A percentile compares a stretch with the other conserved stretches of the same genome.
phyloP scores from a whole-genome alignment of 768 basidiomycete species.

The Gautieria morchelliformis region DNA sequence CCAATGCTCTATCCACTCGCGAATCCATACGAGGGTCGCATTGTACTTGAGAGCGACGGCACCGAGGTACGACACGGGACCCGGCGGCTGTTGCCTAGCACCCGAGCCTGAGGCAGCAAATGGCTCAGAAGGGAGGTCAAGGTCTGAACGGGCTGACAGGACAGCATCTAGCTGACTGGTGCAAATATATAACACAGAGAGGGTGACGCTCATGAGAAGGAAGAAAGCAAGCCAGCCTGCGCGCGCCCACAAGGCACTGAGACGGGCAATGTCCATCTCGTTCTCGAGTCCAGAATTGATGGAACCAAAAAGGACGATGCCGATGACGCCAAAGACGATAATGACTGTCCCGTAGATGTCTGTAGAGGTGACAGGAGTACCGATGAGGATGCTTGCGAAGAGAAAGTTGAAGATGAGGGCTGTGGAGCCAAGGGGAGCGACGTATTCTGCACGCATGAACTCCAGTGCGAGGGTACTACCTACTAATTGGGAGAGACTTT shows the following conservation, averaged over 20 bases:
- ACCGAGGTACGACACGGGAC: conserved; percentile 18
- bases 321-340: conserved; percentile 76
- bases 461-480: conserved; percentile 81
- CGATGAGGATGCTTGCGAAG: conserved; percentile 83
- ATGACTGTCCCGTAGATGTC: conserved; percentile 83
- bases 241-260: conserved; percentile 80
- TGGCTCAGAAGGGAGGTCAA: conserved; percentile 41
- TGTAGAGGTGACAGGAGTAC: conserved; percentile 72
- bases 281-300: conserved; percentile 71
- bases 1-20: conserved; percentile 61
- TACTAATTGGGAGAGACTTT: conserved; percentile 72
- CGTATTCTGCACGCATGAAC: conserved; percentile 91
- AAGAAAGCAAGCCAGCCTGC: conserved; percentile 89
- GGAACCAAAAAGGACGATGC: conserved; percentile 80
- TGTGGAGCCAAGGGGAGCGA: conserved; percentile 89
- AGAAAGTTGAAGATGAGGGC: conserved; percentile 95
- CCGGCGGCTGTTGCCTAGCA: neutral
- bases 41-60: conserved; percentile 34
- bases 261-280: conserved; percentile 63
- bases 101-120: conserved; percentile 32
- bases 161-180: conserved; percentile 66
- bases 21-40: conserved; percentile 40
- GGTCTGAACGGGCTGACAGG: conserved; percentile 58
- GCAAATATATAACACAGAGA: conserved; percentile 56
- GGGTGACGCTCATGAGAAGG: conserved; percentile 63